These are phyloP conservation scores for Fusarium fujikuroi DNA, from an alignment of 2,329 filamentous ascomycete genomes.

Conservation along the genomic window DNA sequence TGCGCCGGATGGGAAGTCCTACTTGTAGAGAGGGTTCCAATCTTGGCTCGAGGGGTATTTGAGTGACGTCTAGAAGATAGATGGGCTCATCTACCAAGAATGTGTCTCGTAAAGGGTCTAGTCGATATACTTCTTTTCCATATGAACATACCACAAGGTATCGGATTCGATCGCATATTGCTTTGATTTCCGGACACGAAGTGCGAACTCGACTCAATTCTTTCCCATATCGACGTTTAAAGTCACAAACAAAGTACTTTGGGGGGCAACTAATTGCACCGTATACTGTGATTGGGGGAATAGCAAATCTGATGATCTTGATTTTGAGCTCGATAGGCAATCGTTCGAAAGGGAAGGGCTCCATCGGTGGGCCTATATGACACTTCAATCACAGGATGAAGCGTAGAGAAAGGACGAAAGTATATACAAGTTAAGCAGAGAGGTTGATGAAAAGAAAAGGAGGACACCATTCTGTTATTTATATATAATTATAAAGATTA, in stretches of 20 bases:
- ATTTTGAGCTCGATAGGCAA: neutral
- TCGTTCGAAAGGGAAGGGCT: neutral
- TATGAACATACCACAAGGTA: fast-evolving
- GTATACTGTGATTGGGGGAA: too few species aligned
- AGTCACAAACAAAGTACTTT: too few species aligned
- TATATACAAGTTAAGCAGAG: too few species aligned
- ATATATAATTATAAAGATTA: too few species aligned
- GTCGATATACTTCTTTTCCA: fast-evolving
- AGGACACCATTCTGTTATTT: too few species aligned
- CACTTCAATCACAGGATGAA: too few species aligned
- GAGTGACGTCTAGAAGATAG: too few species aligned
- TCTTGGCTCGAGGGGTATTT: fast-evolving
- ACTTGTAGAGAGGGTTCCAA: neutral
- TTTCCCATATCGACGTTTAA: too few species aligned
- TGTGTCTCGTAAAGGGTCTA: neutral
- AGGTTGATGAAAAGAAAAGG: too few species aligned
- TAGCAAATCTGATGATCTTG: neutral
- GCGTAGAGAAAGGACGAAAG: neutral
- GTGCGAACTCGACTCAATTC: too few species aligned
- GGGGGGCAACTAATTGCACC: too few species aligned
- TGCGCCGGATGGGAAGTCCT: neutral
- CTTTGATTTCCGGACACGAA: neutral
- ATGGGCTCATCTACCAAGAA: too few species aligned
- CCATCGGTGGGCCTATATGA: neutral
- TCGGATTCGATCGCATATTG: neutral